phyloP scores from a whole-genome alignment of 2,329 filamentous ascomycete species.

The Diaporthe vexans region DNA sequence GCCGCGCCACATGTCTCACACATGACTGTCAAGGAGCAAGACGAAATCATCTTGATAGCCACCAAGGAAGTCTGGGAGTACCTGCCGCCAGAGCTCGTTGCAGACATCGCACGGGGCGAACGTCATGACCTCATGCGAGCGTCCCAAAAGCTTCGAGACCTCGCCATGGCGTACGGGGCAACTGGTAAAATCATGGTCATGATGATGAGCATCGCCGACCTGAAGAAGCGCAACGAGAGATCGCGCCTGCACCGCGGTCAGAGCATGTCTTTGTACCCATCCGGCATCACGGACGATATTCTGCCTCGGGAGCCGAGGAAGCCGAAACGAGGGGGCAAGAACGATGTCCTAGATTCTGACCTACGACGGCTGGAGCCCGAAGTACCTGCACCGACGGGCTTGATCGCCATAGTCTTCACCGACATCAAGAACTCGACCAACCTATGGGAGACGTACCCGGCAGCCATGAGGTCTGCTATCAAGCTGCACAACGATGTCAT shows the following conservation, averaged over 20 bases:
- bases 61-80: conserved; percentile 97
- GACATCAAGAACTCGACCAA: conserved; percentile 99
- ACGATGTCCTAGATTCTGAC: conserved; percentile 83
- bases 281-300: conserved; percentile 78
- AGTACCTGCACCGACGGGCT: conserved; percentile 90
- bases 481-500: conserved; percentile 98
- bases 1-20: conserved; percentile 88
- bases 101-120: conserved; percentile 91
- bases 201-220: conserved; percentile 93
- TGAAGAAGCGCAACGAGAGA: conserved; percentile 85
- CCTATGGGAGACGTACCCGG: conserved; percentile 94
- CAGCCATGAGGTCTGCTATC: conserved; percentile 96
- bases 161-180: conserved; percentile 95
- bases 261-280: conserved; percentile 87
- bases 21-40: conserved; percentile 84
- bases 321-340: conserved; percentile 56
- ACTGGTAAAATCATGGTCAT: conserved; percentile 98
- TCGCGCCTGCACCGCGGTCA: conserved; percentile 81
- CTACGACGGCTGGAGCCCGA: conserved; percentile 89
- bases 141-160: conserved; percentile 91
- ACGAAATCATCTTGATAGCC: conserved; percentile 93
- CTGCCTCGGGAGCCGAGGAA: conserved; percentile 76
- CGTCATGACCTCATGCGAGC: conserved; percentile 93
- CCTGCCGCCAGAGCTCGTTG: conserved; percentile 87
- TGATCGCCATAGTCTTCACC: conserved; percentile 95